Base-by-base conservation (phyloP, 2,329 filamentous ascomycete species). In the Lachnellula suecica region DNA sequence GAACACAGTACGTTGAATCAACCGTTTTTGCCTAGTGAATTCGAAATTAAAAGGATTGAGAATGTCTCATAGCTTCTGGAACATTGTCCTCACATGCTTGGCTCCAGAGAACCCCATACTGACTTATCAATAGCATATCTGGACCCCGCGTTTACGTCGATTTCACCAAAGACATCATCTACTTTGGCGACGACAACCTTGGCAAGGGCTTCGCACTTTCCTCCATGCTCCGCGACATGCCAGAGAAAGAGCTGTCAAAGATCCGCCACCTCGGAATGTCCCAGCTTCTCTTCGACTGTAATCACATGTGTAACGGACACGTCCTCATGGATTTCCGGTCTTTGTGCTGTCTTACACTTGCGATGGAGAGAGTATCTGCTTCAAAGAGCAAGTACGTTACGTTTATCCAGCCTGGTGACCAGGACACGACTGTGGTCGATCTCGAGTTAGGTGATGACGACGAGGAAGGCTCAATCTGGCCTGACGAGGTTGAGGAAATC, bases 111-210 rank as follows among this genome's bases (percentile, higher is more conserved):
- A n/a, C n/a, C n/a, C n/a, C n/a, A n/a, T n/a, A n/a, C n/a, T n/a
- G n/a, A n/a, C n/a, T n/a, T n/a, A n/a, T n/a, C n/a, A n/a, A n/a
- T n/a, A n/a, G 15, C 42, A 44, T 19, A 6, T 19, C 9, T 15
- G 25, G 15, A 17, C 24, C 42, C n/a, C 38, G 47, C 13, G 31
- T 49, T 24, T 49, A 49, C 25, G 29, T 49, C 13, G 38, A 49
- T 20, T 49, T 42, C 24, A 49, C 6, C 5, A 49, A 29, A 22
- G 47, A 49, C 23, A 49, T 40, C 8, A 42, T 49, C 13, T 49
- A 49, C 22, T 43, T 49, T 23, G 37, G 37, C 17, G 24, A 43
- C 4, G 22, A 42, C 22, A n/a, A 31, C n/a, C 22, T 23, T 9
- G 10, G 20, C 17, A 17, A 20, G 8, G 47, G 20, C 9, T 40